These are phyloP conservation scores for Aureobasidium vineae DNA, from an alignment of 2,329 filamentous ascomycete genomes.

Conservation along the genomic window DNA sequence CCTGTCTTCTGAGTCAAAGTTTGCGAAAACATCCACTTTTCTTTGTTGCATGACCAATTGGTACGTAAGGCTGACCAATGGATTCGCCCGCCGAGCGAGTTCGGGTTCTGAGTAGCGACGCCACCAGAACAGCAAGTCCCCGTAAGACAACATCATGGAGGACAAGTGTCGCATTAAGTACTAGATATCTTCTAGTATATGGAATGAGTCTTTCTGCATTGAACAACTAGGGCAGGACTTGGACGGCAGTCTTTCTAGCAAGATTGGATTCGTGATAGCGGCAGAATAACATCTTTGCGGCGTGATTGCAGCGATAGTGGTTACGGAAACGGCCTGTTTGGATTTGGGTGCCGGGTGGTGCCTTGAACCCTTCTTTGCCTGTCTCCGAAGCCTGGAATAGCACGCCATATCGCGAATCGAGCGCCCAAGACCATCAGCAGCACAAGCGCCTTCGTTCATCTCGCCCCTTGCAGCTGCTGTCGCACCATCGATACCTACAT, in stretches of 20 bases:
- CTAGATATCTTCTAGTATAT: background rate
- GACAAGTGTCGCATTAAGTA: background rate
- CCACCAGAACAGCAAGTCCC: background rate
- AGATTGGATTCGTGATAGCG: background rate
- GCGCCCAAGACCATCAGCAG: background rate
- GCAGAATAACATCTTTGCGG: background rate
- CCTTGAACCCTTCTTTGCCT: slow-evolving; percentile 20
- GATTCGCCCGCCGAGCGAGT: background rate
- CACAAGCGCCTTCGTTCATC: slow-evolving; percentile 5
- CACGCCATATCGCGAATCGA: slow-evolving; percentile 21
- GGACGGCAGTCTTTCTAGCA: background rate
- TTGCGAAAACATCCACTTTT: slow-evolving; percentile 11
- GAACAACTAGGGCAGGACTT: background rate
- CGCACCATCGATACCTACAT: slow-evolving; percentile 19
- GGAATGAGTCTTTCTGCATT: background rate
- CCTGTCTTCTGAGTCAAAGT: slow-evolving; percentile 15
- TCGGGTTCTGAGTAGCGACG: slow-evolving; percentile 4
- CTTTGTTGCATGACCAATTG: slow-evolving; percentile 20
- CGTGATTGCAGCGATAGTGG: slow-evolving; percentile 1
- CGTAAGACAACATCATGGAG: background rate
- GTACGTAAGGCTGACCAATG: slow-evolving; percentile 20
- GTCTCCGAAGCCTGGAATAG: background rate
- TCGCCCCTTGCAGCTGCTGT: slow-evolving; percentile 19
- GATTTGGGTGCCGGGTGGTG: background rate
- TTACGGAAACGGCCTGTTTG: slow-evolving; percentile 14